Evolutionary conservation across 2,329 filamentous ascomycete genomes (phyloP).

Genomic region (Penicillium verrucosum): DNA sequence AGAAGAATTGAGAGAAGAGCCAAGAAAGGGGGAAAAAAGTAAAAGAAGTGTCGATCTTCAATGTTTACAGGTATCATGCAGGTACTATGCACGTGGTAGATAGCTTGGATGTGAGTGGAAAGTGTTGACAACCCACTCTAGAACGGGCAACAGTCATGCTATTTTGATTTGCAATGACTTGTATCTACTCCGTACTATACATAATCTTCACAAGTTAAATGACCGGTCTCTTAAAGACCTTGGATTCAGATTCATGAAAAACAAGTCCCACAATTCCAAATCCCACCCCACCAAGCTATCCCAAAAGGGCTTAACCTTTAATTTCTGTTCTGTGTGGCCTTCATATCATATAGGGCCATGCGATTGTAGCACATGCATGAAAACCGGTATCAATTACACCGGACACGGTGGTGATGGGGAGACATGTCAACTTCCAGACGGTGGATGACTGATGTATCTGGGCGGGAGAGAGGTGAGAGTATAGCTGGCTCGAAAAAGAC

Average conservation of each 20-base stretch:
- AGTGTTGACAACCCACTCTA: background rate
- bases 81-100: background rate
- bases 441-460: constrained; percentile 58
- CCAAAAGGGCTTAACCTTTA: constrained; percentile 36
- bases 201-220: background rate
- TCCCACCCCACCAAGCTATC: constrained; percentile 17
- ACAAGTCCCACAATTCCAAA: background rate
- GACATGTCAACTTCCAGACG: constrained; percentile 53
- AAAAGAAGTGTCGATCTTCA: background rate
- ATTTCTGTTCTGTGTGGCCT: constrained; percentile 52
- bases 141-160: background rate
- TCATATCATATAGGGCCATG: constrained; percentile 58
- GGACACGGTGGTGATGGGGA: constrained; percentile 60
- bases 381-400: constrained; percentile 48
- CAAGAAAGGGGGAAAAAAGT: background rate
- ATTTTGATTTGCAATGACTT: background rate
- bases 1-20: background rate
- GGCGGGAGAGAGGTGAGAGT: constrained; percentile 58
- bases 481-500: constrained; percentile 59
- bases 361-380: constrained; percentile 43
- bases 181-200: background rate
- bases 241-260: background rate
- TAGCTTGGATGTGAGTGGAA: background rate
- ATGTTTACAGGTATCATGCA: background rate
- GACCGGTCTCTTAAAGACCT: background rate